Evolutionary conservation across 2,329 filamentous ascomycete species (phyloP).

Genomic region (Epichloe hybrida): DNA sequence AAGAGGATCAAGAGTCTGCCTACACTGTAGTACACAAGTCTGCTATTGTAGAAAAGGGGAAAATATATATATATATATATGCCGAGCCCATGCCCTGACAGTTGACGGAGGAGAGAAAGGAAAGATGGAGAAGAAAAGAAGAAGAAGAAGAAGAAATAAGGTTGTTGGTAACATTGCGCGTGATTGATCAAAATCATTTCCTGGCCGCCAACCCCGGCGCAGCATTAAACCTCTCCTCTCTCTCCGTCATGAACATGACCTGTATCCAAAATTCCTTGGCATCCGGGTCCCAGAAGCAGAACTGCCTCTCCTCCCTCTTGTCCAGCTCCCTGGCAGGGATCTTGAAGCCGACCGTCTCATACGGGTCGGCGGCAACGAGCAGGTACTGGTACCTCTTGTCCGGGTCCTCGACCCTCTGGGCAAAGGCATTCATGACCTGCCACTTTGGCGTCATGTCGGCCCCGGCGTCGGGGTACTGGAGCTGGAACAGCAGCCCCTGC

Average conservation of each 20-base stretch:
- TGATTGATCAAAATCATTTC: slow-evolving; percentile 18
- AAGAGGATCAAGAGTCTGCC: not conserved
- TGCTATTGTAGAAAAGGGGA: not conserved
- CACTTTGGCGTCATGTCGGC: slow-evolving; percentile 65
- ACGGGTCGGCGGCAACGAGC: slow-evolving; percentile 88
- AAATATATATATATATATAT: not conserved
- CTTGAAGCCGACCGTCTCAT: slow-evolving; percentile 96
- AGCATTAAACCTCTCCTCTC: slow-evolving; percentile 74
- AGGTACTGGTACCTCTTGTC: slow-evolving; percentile 94
- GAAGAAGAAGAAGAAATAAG: no score
- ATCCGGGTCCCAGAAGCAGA: slow-evolving; percentile 91
- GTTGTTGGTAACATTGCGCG: not conserved
- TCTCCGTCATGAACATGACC: slow-evolving; percentile 95
- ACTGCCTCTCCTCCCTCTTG: slow-evolving; percentile 74
- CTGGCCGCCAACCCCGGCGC: slow-evolving; percentile 45
- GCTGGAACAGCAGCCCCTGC: slow-evolving; percentile 84
- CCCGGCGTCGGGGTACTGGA: slow-evolving; percentile 86
- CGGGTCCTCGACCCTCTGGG: slow-evolving; percentile 88
- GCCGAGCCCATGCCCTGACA: not conserved
- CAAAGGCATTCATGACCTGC: slow-evolving; percentile 94
- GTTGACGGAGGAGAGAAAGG: no score
- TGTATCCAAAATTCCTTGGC: slow-evolving; percentile 96
- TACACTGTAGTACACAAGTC: not conserved
- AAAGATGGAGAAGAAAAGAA: not conserved
- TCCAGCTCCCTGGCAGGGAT: slow-evolving; percentile 88